These are phyloP conservation scores for Penicillium vulpinum DNA, from an alignment of 2,329 filamentous ascomycete species.

Conservation along the genomic window DNA sequence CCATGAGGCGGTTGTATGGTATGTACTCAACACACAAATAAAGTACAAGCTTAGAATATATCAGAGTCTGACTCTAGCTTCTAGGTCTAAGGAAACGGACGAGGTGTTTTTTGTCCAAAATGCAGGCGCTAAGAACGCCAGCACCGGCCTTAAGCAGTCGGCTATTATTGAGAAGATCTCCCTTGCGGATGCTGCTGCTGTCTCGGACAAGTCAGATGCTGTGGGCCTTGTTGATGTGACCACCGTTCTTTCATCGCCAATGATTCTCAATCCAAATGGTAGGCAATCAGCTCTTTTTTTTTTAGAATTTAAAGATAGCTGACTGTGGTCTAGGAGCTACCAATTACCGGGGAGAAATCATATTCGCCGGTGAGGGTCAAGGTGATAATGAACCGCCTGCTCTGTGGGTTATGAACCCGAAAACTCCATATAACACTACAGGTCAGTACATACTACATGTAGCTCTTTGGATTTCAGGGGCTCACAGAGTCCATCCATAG, in stretches of 20 bases:
- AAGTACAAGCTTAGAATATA: not conserved
- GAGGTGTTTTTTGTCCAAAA: constrained; percentile 24
- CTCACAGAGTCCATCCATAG: not conserved
- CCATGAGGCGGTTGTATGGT: constrained; percentile 21
- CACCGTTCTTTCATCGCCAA: constrained; percentile 10
- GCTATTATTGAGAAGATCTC: constrained; percentile 18
- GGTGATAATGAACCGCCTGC: constrained; percentile 17
- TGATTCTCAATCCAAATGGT: constrained; percentile 17
- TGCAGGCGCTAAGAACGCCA: constrained; percentile 15
- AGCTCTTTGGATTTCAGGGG: not conserved
- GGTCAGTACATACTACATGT: not conserved
- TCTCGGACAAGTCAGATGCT: constrained; percentile 14
- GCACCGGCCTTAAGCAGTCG: constrained; percentile 15
- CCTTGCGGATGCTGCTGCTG: constrained; percentile 15
- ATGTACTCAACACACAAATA: not conserved
- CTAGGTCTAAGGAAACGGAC: constrained; percentile 15
- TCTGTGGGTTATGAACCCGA: constrained; percentile 20
- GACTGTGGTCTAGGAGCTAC: constrained; percentile 1
- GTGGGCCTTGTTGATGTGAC: constrained; percentile 7
- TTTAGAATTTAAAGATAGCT: not conserved
- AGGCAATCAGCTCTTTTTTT: not conserved
- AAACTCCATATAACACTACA: constrained; percentile 20
- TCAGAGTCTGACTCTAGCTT: not conserved
- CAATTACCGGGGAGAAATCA: constrained; percentile 15
- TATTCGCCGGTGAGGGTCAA: constrained; percentile 19